Evolutionary conservation across 345 rosid species (phyloP), one percentile per base, ranked within the genome.

Genomic region (Tarenaya hassleriana): DNA sequence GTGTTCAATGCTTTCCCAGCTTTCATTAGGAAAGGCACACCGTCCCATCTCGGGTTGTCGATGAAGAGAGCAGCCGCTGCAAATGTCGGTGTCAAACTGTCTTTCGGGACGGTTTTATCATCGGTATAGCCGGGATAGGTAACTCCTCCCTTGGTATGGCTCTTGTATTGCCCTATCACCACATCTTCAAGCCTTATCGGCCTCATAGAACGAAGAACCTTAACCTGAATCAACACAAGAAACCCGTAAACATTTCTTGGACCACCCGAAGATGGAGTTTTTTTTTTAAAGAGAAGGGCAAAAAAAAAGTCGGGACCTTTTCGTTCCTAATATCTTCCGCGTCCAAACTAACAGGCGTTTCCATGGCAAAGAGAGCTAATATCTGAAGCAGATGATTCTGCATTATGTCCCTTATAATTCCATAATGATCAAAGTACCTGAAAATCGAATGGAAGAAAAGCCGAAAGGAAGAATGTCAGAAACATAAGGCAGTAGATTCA

Each of bases 351-450:
- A 92, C 98, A 10, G 98, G 98, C 7, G 98, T 85, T 74, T 92
- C 98, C 98, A 92, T 92, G 43, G 98, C 98, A 71, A 88, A 92
- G 56, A 92, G 88, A 10, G 98, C 95, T 34, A 92, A 79, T 45
- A 92, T 92, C 73, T 92, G 98, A 73, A 92, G 98, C 60, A 92
- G 77, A 78, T 92, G 98, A 61, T 92, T 92, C 74, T 92, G 98
- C 97, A 92, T 92, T 68, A 92, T 92, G 54, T 92, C 98, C 74
- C 98, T 76, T 57, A 92, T 83, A 56, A 88, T 88, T 19, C 98
- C 98, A 10, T 92, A 92, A 72, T 88, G 53, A 71, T 92, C 95
- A 17, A 92, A 92, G 69, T 91, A 91, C 81, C 97, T 89, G n/a
- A n/a, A 58, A 37, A 56, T 47, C 41, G 13, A 56, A 55, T 46